Evolutionary conservation across 2,329 filamentous ascomycete species (phyloP).

Genomic region (Tolypocladium nubicola): DNA sequence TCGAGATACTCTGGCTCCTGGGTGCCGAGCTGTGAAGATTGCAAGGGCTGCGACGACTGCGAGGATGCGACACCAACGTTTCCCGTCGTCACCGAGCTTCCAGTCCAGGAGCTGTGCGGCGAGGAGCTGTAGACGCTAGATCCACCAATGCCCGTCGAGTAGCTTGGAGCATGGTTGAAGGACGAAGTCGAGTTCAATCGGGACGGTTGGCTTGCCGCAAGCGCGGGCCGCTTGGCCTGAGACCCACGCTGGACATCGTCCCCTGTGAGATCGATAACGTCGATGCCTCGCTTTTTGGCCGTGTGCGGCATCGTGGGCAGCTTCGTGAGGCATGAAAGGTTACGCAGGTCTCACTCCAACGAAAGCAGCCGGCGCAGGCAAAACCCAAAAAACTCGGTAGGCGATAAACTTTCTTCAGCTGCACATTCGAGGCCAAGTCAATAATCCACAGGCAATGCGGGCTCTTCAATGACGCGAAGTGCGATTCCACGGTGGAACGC

Average conservation of each 20-base stretch:
- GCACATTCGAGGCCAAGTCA: neutral
- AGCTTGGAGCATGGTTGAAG: neutral
- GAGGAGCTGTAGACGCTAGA: slow-evolving; percentile 7
- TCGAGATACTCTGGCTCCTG: slow-evolving; percentile 30
- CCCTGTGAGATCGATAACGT: slow-evolving; percentile 30
- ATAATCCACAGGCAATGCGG: neutral
- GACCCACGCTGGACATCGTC: slow-evolving; percentile 16
- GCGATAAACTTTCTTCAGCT: neutral
- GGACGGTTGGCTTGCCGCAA: slow-evolving; percentile 4
- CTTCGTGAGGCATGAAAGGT: neutral
- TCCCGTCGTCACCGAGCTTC: neutral
- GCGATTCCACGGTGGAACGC: neutral
- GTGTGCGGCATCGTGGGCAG: slow-evolving; percentile 4
- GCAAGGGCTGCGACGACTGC: slow-evolving; percentile 6
- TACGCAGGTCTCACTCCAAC: neutral
- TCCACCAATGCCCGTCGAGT: slow-evolving; percentile 8
- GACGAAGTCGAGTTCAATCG: neutral
- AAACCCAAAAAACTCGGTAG: neutral
- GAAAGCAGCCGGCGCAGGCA: neutral
- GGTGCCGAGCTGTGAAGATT: slow-evolving; percentile 2
- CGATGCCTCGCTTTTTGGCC: slow-evolving; percentile 23
- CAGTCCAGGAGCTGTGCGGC: neutral
- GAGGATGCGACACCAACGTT: slow-evolving; percentile 1
- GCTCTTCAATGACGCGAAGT: neutral
- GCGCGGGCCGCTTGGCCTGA: slow-evolving; percentile 15